phyloP scores from a whole-genome alignment of 371 early-diverging fungal genomes.

The Saksenaea oblongispora region DNA sequence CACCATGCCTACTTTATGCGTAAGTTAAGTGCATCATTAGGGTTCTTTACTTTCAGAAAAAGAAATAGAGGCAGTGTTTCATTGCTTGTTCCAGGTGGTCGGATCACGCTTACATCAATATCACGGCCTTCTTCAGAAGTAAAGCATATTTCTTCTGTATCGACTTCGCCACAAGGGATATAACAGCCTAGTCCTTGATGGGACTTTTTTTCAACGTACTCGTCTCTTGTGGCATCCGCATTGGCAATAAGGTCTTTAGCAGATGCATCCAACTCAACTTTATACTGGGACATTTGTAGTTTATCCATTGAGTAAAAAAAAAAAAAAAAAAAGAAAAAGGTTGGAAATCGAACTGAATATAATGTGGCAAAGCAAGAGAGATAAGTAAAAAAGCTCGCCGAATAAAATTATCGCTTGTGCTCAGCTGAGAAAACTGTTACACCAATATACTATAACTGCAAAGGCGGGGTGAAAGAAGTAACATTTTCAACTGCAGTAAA shows the following conservation, averaged over 20 bases:
- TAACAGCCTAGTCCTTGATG: not conserved
- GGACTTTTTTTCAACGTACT: not conserved
- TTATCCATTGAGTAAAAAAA: too few relatives aligned
- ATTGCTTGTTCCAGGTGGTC: constrained; percentile 15
- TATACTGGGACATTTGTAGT: not conserved
- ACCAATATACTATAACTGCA: too few relatives aligned
- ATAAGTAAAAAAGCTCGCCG: too few relatives aligned
- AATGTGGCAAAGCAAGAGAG: too few relatives aligned
- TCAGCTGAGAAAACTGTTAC: too few relatives aligned
- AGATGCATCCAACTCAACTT: not conserved
- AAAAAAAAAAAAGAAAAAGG: too few relatives aligned
- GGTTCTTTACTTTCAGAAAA: constrained; percentile 11
- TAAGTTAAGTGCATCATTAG: not conserved
- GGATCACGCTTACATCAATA: constrained; percentile 4
- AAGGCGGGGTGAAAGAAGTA: too few relatives aligned
- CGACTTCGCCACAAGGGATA: not conserved
- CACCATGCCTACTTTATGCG: constrained; percentile 13
- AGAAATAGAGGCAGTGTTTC: constrained; percentile 15
- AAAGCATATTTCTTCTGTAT: not conserved
- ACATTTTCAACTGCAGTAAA: too few relatives aligned
- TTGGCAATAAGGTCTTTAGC: not conserved
- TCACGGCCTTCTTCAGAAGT: not conserved
- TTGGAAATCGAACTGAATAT: too few relatives aligned
- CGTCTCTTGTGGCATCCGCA: not conserved
- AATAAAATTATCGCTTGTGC: too few relatives aligned